phyloP scores from a whole-genome alignment of 177 flowering plant species.

The Vitis hybrid region DNA sequence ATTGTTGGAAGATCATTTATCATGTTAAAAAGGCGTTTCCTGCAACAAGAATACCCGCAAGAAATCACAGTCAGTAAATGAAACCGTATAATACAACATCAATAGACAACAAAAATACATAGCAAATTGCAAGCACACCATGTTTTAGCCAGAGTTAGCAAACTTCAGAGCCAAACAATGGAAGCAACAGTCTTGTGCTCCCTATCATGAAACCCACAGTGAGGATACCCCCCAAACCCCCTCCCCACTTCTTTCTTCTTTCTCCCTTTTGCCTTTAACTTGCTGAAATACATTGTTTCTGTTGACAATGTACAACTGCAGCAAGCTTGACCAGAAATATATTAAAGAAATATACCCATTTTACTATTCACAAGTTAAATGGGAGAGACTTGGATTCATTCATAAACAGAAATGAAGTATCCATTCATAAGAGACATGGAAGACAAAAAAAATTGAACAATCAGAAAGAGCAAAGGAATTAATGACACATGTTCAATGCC shows the following conservation, averaged over 20 bases:
- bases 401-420: background rate
- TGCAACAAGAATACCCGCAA: constrained; percentile 22
- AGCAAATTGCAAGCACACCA: background rate
- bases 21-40: constrained; percentile 57
- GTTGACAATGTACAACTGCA: background rate
- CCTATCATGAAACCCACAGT: background rate
- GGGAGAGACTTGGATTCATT: background rate
- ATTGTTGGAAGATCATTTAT: constrained; percentile 61
- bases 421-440: too few relatives aligned
- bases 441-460: too few relatives aligned
- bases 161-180: background rate
- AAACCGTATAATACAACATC: background rate
- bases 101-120: background rate
- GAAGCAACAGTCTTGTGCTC: background rate
- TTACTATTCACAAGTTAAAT: background rate
- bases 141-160: background rate
- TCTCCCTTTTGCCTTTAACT: background rate
- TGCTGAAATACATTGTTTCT: background rate
- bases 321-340: background rate
- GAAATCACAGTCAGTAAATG: background rate
- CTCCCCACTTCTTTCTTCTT: background rate
- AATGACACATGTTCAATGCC: too few relatives aligned
- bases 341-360: background rate
- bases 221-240: background rate
- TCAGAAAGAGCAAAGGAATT: too few relatives aligned